Base-by-base conservation (phyloP, 495 filamentous ascomycete genomes). In the Endocarpon pusillum region DNA sequence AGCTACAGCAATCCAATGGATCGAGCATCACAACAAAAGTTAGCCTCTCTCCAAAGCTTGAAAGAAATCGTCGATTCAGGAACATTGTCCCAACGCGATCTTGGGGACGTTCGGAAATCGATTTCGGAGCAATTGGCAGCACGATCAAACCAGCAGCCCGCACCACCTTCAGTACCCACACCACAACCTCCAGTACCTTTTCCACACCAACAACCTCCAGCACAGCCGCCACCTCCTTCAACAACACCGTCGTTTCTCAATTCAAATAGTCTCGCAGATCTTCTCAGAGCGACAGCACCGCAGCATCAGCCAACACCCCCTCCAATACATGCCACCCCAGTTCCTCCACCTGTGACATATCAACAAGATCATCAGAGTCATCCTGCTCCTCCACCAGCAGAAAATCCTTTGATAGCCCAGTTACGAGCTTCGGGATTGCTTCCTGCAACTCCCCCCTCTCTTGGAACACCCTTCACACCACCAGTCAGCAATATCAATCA, bases 1-100 rank as follows among this genome's bases (percentile, higher is more conserved):
- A 78, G 79, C 56, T 76, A 75, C 40, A 67, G 67, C 33, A 78
- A 72, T 52, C 75, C 73, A 24, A 67, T 69, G 57, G 79, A 94
- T 61, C 57, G 62, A 52, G 67, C 69, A 47, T 64, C 76, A 42
- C 75, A 84, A 55, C 71, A 70, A 39, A 78, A n/a, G n/a, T n/a
- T n/a, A n/a, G n/a, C n/a, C n/a, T n/a, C n/a, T n/a, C n/a, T n/a
- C n/a, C n/a, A n/a, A n/a, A n/a, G n/a, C n/a, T n/a, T n/a, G n/a
- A n/a, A n/a, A n/a, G n/a, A n/a, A n/a, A n/a, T n/a, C n/a, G n/a
- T n/a, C n/a, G n/a, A n/a, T n/a, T n/a, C n/a, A n/a, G n/a, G n/a
- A n/a, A n/a, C n/a, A n/a, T n/a, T n/a, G n/a, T n/a, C n/a, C n/a
- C n/a, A n/a, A n/a, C n/a, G n/a, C n/a, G n/a, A n/a, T n/a, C n/a